Base-by-base conservation (phyloP, 2,329 filamentous ascomycete genomes). In the Penicillium decumbens region DNA sequence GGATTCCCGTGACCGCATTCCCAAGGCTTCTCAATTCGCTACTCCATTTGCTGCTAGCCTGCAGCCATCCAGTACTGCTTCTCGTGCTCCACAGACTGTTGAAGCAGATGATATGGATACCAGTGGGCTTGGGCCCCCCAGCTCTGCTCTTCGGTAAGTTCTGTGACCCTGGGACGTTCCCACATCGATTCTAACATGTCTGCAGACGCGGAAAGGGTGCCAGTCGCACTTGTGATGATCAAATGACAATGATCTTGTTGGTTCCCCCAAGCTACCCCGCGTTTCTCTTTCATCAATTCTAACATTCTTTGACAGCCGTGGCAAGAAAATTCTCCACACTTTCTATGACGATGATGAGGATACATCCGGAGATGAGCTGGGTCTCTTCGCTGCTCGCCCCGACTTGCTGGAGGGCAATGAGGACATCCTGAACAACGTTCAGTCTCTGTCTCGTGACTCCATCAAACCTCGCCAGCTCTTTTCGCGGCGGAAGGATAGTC, bases 391-490 rank as follows among this genome's bases (percentile, higher is more conserved):
- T 27, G 57, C 64, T 47, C 69, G 69, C 13, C 65, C 68, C 12
- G 70, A 74, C 53, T 59, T 70, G n/a, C 50, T 71, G 5, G 65
- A 47, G n/a, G 45, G 32, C 20, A 47, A 71, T 24, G 56, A 59
- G 3, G 57, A 59, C 18, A 48, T 64, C 7, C 43, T 63, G 25
- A 60, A 63, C 33, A 59, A 54, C n/a, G 50, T 68, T 29, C 76
- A 77, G 23, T 79, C 76, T 10, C 65, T 84, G 40, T 81, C 78
- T 29, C 79, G 81, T 56, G 79, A 79, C 9, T 73, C 75, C 1
- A 76, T 84, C 65, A 80, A 80, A 59, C 81, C 81, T 3, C 80
- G 80, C 42, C 71, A 81, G n/a, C 74, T 85, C 3, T 84, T 83
- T 66, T 74, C 78, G 15, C 73, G 77, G 23, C 74, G 60, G 80